phyloP scores from a whole-genome alignment of 2,329 filamentous ascomycete species.

The Ascochyta rabiei region DNA sequence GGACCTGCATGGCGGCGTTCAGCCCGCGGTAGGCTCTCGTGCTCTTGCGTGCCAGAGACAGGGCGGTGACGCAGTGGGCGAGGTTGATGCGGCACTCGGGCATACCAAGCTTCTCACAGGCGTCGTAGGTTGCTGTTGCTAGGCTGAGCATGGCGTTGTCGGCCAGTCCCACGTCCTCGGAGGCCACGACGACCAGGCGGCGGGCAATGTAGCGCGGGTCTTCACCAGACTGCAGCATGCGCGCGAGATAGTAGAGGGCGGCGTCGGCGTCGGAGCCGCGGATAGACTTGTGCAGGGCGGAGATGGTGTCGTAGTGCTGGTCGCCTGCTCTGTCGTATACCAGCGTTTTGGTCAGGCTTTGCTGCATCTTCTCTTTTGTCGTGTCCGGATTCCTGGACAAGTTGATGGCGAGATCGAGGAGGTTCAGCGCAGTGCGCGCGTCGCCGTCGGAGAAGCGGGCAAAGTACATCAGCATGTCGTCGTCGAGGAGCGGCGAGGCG shows the following conservation, averaged over 20 bases:
- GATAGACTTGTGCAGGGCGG: conserved; percentile 94
- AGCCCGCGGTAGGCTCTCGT: conserved; percentile 84
- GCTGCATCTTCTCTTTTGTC: conserved; percentile 79
- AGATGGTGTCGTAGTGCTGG: conserved; percentile 97
- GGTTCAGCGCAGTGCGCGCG: conserved; percentile 88
- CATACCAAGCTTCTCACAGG: conserved; percentile 91
- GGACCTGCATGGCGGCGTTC: conserved; percentile 77
- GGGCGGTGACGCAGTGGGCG: conserved; percentile 82
- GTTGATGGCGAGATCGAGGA: conserved; percentile 86
- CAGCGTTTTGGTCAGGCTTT: conserved; percentile 84
- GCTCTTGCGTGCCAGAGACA: conserved; percentile 82
- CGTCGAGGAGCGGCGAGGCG: conserved; percentile 69
- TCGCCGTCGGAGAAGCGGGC: conserved; percentile 90
- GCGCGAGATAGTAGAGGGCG: conserved; percentile 88
- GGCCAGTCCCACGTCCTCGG: conserved; percentile 89
- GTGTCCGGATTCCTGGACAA: conserved; percentile 68
- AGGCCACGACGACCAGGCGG: conserved; percentile 91
- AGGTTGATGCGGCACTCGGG: conserved; percentile 93
- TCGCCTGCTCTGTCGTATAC: conserved; percentile 96
- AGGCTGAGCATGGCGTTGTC: conserved; percentile 83
- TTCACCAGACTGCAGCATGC: conserved; percentile 95
- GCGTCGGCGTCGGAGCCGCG: conserved; percentile 87
- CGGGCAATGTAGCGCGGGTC: conserved; percentile 92
- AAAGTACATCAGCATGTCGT: conserved; percentile 79
- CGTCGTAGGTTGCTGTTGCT: conserved; percentile 84